phyloP scores from a whole-genome alignment of 1,284 basidiomycete genomes.

The Schizophyllum amplum region DNA sequence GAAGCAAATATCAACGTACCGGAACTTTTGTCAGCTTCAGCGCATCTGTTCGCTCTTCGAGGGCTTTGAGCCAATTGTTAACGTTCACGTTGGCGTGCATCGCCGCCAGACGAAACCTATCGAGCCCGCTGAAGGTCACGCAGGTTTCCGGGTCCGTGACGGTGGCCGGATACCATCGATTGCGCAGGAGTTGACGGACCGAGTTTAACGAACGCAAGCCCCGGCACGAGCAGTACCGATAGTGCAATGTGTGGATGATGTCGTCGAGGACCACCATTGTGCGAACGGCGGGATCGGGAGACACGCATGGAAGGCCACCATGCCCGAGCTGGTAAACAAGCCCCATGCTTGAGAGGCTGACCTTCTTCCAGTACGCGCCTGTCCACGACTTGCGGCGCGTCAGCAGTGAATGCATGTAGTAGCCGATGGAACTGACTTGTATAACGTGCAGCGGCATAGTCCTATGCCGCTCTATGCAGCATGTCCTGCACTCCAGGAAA shows the following conservation, averaged over 20 bases:
- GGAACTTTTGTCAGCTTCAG: no score
- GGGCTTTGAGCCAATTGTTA: no score
- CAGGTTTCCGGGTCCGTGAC: no score
- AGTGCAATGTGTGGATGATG: slow-evolving; percentile 20
- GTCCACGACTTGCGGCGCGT: no score
- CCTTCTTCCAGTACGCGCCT: not conserved
- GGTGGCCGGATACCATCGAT: slow-evolving; percentile 17
- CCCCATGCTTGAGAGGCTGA: slow-evolving; percentile 9
- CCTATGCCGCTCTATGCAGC: slow-evolving; percentile 10
- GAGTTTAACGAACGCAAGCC: not conserved
- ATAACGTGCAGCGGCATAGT: slow-evolving; percentile 13
- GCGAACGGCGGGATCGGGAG: slow-evolving; percentile 1
- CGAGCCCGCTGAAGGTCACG: slow-evolving; percentile 9
- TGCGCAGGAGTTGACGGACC: slow-evolving; percentile 20
- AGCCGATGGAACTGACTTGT: slow-evolving; percentile 11
- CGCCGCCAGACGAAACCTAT: slow-evolving; percentile 4
- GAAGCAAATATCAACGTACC: no score
- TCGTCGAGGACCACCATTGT: slow-evolving; percentile 23
- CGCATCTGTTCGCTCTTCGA: no score
- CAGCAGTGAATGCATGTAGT: no score
- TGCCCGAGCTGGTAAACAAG: slow-evolving; percentile 19
- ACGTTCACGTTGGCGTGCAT: slow-evolving; percentile 8
- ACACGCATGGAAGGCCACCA: slow-evolving; percentile 6
- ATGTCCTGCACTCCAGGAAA: slow-evolving; percentile 10
- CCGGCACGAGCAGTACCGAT: slow-evolving; percentile 26